Evolutionary conservation across 176 grass and related monocot species (phyloP).

Genomic region (Triticum turgidum): DNA sequence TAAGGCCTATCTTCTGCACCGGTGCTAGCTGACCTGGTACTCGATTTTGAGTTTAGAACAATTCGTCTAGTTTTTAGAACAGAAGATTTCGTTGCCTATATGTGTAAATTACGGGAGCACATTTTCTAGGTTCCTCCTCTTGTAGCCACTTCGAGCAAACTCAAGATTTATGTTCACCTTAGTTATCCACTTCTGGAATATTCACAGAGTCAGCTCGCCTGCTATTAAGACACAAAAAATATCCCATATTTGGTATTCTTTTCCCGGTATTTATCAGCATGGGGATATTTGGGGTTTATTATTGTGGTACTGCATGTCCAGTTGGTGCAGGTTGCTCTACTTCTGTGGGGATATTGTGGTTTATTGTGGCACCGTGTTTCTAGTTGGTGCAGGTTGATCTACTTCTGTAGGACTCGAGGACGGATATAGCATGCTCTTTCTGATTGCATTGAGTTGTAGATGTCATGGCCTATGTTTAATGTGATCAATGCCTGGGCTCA

Average conservation of each 20-base stretch:
- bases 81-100: not conserved
- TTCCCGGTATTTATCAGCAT: not conserved
- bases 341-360: not conserved
- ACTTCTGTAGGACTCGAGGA: not conserved
- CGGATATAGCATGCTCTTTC: not conserved
- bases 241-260: not conserved
- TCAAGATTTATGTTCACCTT: not conserved
- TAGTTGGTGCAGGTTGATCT: not conserved
- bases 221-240: not conserved
- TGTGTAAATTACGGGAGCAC: not conserved
- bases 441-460: not conserved
- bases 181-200: not conserved
- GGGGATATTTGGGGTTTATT: slow-evolving; percentile 1
- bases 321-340: not conserved
- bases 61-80: not conserved
- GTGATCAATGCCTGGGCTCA: not conserved
- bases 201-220: not conserved
- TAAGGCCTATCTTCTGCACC: too few species aligned
- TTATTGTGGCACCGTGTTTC: not conserved
- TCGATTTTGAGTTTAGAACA: not conserved
- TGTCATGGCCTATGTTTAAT: not conserved
- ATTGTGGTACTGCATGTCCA: not conserved
- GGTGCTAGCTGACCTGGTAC: too few species aligned
- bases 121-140: not conserved
- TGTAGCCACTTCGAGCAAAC: not conserved